These are phyloP conservation scores for Leccinum huronense DNA, from an alignment of 1,284 basidiomycete species.

Conservation along the genomic window DNA sequence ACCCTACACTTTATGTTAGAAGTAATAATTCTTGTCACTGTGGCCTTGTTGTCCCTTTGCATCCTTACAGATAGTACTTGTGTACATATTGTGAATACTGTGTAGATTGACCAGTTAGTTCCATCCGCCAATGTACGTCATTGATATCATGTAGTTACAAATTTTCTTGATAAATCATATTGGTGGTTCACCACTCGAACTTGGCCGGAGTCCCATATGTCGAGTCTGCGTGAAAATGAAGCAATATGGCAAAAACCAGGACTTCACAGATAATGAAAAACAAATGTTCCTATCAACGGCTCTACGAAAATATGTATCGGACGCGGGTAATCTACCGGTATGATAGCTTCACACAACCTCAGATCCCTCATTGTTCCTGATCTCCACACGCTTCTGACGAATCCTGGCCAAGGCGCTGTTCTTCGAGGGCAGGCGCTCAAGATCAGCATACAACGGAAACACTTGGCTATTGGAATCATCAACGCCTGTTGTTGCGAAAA, in stretches of 20 bases:
- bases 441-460: neutral
- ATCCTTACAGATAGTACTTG: too few species aligned
- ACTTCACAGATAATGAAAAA: too few species aligned
- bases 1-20: too few species aligned
- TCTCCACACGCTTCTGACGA: neutral
- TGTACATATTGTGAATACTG: neutral
- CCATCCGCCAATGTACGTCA: neutral
- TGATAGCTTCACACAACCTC: constrained; percentile 1
- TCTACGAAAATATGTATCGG: neutral
- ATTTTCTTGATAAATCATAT: neutral
- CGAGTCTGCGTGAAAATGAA: neutral
- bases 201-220: neutral
- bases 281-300: neutral
- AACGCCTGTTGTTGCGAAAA: neutral
- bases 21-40: neutral
- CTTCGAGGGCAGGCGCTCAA: neutral
- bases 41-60: neutral
- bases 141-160: neutral
- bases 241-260: too few species aligned
- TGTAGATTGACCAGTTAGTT: neutral
- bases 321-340: neutral
- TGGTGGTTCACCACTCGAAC: too few species aligned
- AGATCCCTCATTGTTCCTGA: neutral
- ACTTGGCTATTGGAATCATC: neutral
- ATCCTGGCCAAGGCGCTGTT: neutral